These are phyloP conservation scores for Aspergillus carlsbadensis DNA, from an alignment of 495 filamentous ascomycete genomes.

Conservation along the genomic window DNA sequence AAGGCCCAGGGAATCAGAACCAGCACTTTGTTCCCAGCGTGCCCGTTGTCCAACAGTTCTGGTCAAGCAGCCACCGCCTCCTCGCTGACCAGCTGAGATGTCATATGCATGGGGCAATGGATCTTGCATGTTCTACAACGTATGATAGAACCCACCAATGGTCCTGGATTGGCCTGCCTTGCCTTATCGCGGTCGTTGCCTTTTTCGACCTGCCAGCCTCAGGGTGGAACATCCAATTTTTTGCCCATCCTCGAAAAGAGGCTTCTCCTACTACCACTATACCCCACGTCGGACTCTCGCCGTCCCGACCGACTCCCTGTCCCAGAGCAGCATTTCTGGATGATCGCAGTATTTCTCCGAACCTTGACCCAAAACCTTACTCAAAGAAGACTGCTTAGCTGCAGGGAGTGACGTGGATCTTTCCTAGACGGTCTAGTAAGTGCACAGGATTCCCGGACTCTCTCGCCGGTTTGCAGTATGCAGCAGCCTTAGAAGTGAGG, in stretches of 20 bases:
- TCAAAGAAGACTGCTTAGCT: not conserved
- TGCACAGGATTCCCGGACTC: not conserved
- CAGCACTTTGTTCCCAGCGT: no score
- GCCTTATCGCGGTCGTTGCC: constrained; percentile 7
- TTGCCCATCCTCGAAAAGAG: not conserved
- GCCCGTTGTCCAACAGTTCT: not conserved
- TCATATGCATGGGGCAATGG: constrained; percentile 28
- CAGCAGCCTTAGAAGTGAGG: constrained; percentile 4
- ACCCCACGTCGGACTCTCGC: not conserved
- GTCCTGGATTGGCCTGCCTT: constrained; percentile 7
- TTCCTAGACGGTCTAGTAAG: not conserved
- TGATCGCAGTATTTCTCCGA: constrained; percentile 4
- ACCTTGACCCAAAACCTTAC: no score
- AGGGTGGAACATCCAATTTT: not conserved
- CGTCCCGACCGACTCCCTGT: not conserved
- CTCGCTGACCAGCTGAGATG: constrained; percentile 21
- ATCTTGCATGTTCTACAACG: constrained; percentile 25
- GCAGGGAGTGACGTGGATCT: constrained; percentile 1
- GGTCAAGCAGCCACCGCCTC: constrained; percentile 1
- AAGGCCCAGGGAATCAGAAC: no score
- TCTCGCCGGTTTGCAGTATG: not conserved
- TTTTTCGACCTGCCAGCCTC: not conserved
- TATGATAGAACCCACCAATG: constrained; percentile 15
- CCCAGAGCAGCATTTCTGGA: not conserved
- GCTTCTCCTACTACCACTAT: not conserved